Percentiles rank a stretch among this genome's conserved stretches.
Conservation (phyloP, 2,329 filamentous ascomycete genomes). For the Fusarium domesticum region DNA sequence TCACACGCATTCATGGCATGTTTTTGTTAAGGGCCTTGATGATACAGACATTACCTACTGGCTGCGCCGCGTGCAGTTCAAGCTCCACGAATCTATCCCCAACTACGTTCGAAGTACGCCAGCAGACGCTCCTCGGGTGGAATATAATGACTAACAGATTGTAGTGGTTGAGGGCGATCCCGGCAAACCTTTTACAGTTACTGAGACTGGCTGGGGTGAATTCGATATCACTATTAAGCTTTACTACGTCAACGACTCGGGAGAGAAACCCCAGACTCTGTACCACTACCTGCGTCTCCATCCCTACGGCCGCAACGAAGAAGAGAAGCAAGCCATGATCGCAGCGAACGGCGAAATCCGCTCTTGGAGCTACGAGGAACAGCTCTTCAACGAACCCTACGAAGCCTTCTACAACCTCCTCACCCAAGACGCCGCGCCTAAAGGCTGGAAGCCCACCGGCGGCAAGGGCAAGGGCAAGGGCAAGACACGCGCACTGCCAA, state of each 20-base stretch:
- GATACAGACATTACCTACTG: constrained; percentile 91
- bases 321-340: constrained; percentile 61
- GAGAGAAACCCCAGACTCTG: constrained; percentile 92
- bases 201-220: constrained; percentile 96
- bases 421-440: constrained; percentile 65
- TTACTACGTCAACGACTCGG: constrained; percentile 83
- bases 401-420: constrained; percentile 87
- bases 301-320: constrained; percentile 81
- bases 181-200: constrained; percentile 72
- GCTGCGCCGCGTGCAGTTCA: constrained; percentile 96
- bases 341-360: constrained; percentile 62
- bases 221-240: constrained; percentile 96
- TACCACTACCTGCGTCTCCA: constrained; percentile 91
- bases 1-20: constrained; percentile 95
- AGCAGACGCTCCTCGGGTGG: neutral
- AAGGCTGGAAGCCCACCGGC: constrained; percentile 43
- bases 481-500: constrained; percentile 41
- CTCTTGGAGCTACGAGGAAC: constrained; percentile 85
- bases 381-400: constrained; percentile 96
- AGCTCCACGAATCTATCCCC: constrained; percentile 93
- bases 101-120: constrained; percentile 75
- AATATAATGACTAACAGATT: constrained; percentile 15
- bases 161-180: constrained; percentile 67
- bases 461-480: constrained; percentile 58
- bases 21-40: constrained; percentile 88